These are phyloP conservation scores for Pharnaceum exiguum DNA, from an alignment of 148 eudicot genomes.

Conservation along the genomic window DNA sequence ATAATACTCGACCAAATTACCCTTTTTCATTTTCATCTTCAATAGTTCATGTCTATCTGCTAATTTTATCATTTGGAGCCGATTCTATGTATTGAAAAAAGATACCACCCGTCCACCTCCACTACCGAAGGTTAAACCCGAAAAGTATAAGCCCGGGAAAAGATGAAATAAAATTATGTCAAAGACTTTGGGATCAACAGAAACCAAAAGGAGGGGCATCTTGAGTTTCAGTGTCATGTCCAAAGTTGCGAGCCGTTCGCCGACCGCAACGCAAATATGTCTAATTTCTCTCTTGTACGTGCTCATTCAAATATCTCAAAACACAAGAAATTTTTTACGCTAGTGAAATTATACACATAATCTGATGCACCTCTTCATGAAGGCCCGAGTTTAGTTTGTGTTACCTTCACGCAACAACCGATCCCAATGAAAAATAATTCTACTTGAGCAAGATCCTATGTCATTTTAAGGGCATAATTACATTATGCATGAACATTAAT, in stretches of 20 bases:
- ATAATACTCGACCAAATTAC: too few species aligned
- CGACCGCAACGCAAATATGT: conserved; percentile 16
- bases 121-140: too few species aligned
- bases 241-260: conserved; percentile 21
- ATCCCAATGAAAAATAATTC: conserved; percentile 13
- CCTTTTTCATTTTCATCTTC: too few species aligned
- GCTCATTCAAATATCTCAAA: conserved; percentile 13
- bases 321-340: conserved; percentile 13
- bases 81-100: background rate
- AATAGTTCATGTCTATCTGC: too few species aligned
- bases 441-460: conserved; percentile 11
- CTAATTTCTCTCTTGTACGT: conserved; percentile 2
- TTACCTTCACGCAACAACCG: conserved; percentile 17
- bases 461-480: too few species aligned
- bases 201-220: conserved; percentile 7
- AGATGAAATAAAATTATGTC: background rate
- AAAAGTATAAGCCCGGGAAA: too few species aligned
- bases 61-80: background rate
- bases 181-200: conserved; percentile 21
- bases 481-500: too few species aligned
- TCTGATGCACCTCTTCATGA: background rate
- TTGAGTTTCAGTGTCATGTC: conserved; percentile 12
- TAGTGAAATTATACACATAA: too few species aligned
- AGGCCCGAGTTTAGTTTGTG: background rate
- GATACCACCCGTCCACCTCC: too few species aligned